Conservation (phyloP, 192 early-diverging fungal species). For the Coemansia sp. region DNA sequence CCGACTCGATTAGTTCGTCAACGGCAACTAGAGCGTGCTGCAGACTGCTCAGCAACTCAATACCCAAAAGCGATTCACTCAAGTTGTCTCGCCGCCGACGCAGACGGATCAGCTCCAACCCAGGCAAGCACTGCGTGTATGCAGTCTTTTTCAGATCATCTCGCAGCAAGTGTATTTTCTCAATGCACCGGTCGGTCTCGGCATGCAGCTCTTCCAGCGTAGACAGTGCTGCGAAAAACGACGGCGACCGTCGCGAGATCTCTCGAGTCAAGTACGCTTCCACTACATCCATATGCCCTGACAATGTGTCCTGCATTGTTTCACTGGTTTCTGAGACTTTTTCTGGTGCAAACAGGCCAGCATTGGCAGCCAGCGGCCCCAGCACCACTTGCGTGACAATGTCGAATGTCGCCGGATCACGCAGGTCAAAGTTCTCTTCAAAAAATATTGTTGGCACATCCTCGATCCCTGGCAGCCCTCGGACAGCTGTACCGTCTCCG, state of each 20-base stretch:
- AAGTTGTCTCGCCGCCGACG: slow-evolving; percentile 76
- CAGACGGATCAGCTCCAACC: slow-evolving; percentile 79
- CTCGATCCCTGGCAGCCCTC: slow-evolving; percentile 65
- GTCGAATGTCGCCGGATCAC: slow-evolving; percentile 87
- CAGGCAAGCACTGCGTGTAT: slow-evolving; percentile 67
- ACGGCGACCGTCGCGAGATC: slow-evolving; percentile 89
- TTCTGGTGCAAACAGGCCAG: slow-evolving; percentile 46
- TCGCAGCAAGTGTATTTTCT: slow-evolving; percentile 80
- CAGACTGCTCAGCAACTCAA: slow-evolving; percentile 74
- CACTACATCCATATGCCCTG: slow-evolving; percentile 87
- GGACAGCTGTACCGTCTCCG: slow-evolving; percentile 11
- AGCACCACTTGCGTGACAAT: slow-evolving; percentile 69
- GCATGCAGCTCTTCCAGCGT: slow-evolving; percentile 91
- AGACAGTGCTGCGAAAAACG: slow-evolving; percentile 93
- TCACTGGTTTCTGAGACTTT: slow-evolving; percentile 61
- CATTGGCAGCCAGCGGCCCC: slow-evolving; percentile 59
- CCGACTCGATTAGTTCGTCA: slow-evolving; percentile 74
- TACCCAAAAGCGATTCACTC: slow-evolving; percentile 62
- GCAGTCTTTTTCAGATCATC: slow-evolving; percentile 65
- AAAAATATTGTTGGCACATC: slow-evolving; percentile 90
- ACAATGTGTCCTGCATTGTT: slow-evolving; percentile 86
- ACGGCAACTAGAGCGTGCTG: slow-evolving; percentile 80
- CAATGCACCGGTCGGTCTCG: slow-evolving; percentile 87
- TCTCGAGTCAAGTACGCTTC: slow-evolving; percentile 93
- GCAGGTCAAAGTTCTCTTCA: slow-evolving; percentile 78